A percentile compares a stretch with the other conserved stretches of the same genome.
Conservation (phyloP, 2,329 filamentous ascomycete species). For the Neonectria sp. region DNA sequence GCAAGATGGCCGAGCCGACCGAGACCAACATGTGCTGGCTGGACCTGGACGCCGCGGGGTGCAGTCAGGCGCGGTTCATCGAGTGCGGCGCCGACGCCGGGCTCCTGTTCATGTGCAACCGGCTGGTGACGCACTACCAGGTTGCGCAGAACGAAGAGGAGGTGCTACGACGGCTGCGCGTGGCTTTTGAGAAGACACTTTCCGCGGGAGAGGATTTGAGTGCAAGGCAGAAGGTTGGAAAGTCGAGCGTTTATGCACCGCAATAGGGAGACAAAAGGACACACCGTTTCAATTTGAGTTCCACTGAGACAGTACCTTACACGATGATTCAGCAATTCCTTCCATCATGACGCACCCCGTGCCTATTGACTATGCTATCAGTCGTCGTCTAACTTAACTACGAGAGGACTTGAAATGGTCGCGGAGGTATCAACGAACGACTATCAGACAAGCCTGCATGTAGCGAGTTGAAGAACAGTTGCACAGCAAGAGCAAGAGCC, state of each 20-base stretch:
- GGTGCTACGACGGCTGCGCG: constrained; percentile 70
- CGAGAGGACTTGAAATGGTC: too few relatives aligned
- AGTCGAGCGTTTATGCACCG: constrained; percentile 45
- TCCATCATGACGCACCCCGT: background rate
- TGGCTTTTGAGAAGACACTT: constrained; percentile 64
- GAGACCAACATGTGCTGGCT: constrained; percentile 97
- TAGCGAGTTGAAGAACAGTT: background rate
- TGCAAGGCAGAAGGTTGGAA: constrained; percentile 39
- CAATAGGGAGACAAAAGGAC: constrained; percentile 28
- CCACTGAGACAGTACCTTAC: background rate
- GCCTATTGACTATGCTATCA: background rate
- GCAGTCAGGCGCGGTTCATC: constrained; percentile 55
- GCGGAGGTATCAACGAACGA: background rate
- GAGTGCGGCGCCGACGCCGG: constrained; percentile 59
- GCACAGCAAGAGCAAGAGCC: background rate
- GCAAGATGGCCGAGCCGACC: constrained; percentile 76
- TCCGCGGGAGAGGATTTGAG: constrained; percentile 34
- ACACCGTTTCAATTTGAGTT: background rate
- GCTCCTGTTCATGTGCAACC: constrained; percentile 57
- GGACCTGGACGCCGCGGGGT: constrained; percentile 75
- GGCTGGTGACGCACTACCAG: constrained; percentile 70
- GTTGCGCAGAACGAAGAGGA: constrained; percentile 73
- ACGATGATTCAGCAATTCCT: background rate
- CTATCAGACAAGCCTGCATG: background rate
- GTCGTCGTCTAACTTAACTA: background rate